These are phyloP conservation scores for Pyrenula massariospora DNA, from an alignment of 495 filamentous ascomycete genomes.

Conservation along the genomic window DNA sequence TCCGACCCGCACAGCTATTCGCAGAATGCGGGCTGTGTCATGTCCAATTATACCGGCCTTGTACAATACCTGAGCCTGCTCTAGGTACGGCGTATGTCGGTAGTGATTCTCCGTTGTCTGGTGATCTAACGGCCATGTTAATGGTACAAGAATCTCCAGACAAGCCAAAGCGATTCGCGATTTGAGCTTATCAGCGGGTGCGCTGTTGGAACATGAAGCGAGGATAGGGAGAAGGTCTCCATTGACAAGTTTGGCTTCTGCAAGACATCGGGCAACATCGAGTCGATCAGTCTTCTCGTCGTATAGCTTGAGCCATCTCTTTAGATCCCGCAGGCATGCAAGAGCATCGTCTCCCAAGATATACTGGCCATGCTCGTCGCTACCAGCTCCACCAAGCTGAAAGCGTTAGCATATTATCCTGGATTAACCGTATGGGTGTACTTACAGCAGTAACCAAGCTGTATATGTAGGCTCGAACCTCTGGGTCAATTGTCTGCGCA, in stretches of 20 bases:
- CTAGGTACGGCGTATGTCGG: conserved; percentile 76
- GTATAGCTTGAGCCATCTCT: conserved; percentile 87
- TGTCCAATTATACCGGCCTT: conserved; percentile 79
- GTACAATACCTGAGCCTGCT: conserved; percentile 77
- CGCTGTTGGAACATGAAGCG: conserved; percentile 56
- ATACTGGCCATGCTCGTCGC: conserved; percentile 72
- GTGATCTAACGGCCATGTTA: conserved; percentile 90
- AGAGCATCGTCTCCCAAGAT: conserved; percentile 86
- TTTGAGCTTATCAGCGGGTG: conserved; percentile 57
- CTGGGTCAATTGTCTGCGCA: conserved; percentile 58
- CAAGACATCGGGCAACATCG: conserved; percentile 88
- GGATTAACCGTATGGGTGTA: conserved; percentile 9
- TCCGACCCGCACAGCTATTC: conserved; percentile 64
- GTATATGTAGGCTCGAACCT: conserved; percentile 82
- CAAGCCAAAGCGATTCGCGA: conserved; percentile 76
- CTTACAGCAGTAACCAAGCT: conserved; percentile 84
- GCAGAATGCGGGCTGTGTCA: conserved; percentile 63
- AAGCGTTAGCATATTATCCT: conserved; percentile 12
- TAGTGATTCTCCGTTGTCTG: conserved; percentile 87
- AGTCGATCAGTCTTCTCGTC: conserved; percentile 89
- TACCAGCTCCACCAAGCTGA: conserved; percentile 78
- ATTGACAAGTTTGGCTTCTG: conserved; percentile 84
- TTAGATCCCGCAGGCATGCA: conserved; percentile 83
- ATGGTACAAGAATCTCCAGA: conserved; percentile 81
- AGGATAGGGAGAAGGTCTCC: conserved; percentile 87